These are phyloP conservation scores for Marasmius tenuissimus DNA, from an alignment of 1,284 basidiomycete species.

Conservation along the genomic window DNA sequence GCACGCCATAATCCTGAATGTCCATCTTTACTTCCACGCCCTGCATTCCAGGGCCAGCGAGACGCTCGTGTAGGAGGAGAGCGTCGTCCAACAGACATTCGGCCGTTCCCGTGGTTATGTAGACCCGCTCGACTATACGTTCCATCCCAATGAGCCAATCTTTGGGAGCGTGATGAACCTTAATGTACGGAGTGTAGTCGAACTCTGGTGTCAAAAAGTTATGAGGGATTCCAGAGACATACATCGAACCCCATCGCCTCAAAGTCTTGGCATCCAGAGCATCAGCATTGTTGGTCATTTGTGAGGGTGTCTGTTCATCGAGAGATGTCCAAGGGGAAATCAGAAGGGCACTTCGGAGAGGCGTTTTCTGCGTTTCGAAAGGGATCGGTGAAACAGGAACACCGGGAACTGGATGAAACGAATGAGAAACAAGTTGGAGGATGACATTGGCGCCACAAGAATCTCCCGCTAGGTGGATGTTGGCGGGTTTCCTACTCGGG, in stretches of 20 bases:
- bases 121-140: neutral
- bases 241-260: conserved; percentile 1
- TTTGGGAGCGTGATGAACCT: neutral
- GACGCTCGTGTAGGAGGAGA: neutral
- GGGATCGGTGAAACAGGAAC: neutral
- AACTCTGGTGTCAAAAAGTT: neutral
- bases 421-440: conserved; percentile 10
- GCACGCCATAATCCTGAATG: conserved; percentile 1
- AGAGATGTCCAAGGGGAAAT: conserved; percentile 9
- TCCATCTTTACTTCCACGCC: conserved; percentile 1
- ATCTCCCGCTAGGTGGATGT: conserved; percentile 12
- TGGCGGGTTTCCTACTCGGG: neutral
- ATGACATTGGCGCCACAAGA: conserved; percentile 13
- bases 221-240: conserved; percentile 1
- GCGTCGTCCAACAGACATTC: conserved; percentile 6
- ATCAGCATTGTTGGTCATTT: conserved; percentile 1
- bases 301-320: conserved; percentile 1
- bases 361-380: neutral
- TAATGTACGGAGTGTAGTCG: neutral
- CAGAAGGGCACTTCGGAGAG: conserved; percentile 1
- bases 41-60: neutral
- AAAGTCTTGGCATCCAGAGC: neutral
- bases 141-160: conserved; percentile 5
- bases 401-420: conserved; percentile 7
- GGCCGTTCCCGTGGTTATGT: neutral